Conservation (phyloP, 1,284 basidiomycete genomes). For the Paramarasmius palmivorus region DNA sequence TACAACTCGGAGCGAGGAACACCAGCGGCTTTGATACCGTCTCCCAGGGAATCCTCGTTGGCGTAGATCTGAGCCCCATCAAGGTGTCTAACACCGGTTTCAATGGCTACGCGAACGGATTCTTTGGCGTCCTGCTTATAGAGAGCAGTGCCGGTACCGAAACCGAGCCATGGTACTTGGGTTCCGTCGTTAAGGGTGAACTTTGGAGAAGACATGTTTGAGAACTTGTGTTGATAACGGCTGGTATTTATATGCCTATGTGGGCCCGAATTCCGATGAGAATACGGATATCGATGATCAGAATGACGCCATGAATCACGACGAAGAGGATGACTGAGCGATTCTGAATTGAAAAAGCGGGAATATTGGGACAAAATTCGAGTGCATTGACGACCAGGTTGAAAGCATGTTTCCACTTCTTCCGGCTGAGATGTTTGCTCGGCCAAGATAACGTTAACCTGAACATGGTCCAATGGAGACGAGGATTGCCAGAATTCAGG, state of each 20-base stretch:
- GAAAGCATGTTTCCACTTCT: no score
- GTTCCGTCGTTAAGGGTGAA: constrained; percentile 61
- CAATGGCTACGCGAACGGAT: constrained; percentile 53
- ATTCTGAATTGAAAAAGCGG: no score
- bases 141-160: constrained; percentile 69
- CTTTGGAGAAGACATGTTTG: constrained; percentile 15
- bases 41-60: constrained; percentile 14
- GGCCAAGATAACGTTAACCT: no score
- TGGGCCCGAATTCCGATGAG: no score
- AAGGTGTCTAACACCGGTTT: constrained; percentile 65
- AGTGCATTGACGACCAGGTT: no score
- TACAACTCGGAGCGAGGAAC: constrained; percentile 58
- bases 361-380: no score
- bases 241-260: background rate
- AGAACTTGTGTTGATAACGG: background rate
- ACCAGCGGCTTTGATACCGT: constrained; percentile 51
- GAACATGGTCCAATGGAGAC: no score
- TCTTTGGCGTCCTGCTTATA: constrained; percentile 52
- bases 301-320: no score
- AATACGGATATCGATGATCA: no score
- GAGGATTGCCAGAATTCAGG: no score
- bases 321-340: no score
- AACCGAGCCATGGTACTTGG: constrained; percentile 62
- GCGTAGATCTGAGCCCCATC: constrained; percentile 71
- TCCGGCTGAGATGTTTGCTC: no score